Base-by-base conservation (phyloP, 805 yeast genomes). In the Wickerhamomyces bisporus region DNA sequence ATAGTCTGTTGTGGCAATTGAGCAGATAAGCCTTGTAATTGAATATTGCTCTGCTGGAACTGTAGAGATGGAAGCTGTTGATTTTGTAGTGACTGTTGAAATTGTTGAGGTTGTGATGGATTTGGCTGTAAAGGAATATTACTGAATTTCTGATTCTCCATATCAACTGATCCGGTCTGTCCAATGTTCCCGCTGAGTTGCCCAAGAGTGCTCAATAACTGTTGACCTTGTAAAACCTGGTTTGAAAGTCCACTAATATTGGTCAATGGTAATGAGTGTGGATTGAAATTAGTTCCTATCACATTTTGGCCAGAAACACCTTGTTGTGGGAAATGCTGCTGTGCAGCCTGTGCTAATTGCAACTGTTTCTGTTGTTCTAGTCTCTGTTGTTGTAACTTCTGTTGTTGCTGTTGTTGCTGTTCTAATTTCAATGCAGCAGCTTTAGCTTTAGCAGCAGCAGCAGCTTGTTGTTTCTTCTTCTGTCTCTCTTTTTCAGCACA, bases 401-500 rank as follows among this genome's bases (percentile, higher is more conserved):
- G 58, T 45, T 48, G 60, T 37, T 67, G 55, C 40, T 65, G 71
- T 42, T 73, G 73, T 45, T 72, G 70, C 46, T 76, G 80, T 42
- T 73, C 79, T 4, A 73, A 62, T 42, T 66, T 70, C 30, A 70
- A 42, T 17, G 75, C 76, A 3, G 78, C 79, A 18, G 75, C 78
- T 44, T 70, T 70, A 5, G 79, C 78, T 52, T 66, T 70, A 4
- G 80, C 75, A 30, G 79, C 75, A 4, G 84, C 81, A 38, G 71
- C 68, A 50, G 79, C 85, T 38, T 78, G 75, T 56, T 78, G 83
- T 36, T 75, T 76, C 57, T 77, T 75, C 61, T 85, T 77, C 33
- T 72, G 79, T 44, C 72, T 77, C 55, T 89, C 97, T 60, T 85
- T 77, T 50, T 88, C 96, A 16, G 80, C 80, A 40, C 85, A 76